These are phyloP conservation scores for Sphaceloma murrayae DNA, from an alignment of 2,329 filamentous ascomycete genomes.

Conservation along the genomic window DNA sequence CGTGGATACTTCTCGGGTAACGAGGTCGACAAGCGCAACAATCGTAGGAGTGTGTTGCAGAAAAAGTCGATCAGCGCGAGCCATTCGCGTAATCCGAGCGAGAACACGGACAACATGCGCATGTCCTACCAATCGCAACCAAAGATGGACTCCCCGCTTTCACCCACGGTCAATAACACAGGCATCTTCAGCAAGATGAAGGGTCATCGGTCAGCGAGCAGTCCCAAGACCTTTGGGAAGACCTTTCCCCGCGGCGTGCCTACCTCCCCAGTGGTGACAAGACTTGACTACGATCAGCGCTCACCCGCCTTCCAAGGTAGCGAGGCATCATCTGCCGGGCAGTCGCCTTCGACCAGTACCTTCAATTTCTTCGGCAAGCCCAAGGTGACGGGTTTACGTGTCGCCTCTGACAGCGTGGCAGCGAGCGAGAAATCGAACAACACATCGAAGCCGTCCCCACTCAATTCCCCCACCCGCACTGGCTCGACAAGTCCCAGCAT, in stretches of 20 bases:
- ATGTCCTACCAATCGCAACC: slow-evolving; percentile 68
- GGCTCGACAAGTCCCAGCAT: slow-evolving; percentile 60
- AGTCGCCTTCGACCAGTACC: slow-evolving; percentile 36
- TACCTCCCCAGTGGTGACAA: slow-evolving; percentile 46
- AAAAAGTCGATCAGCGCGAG: slow-evolving; percentile 49
- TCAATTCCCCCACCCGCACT: slow-evolving; percentile 60
- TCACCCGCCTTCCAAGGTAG: slow-evolving; percentile 30
- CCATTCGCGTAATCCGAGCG: slow-evolving; percentile 65
- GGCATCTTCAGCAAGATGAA: slow-evolving; percentile 44
- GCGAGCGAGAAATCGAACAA: slow-evolving; percentile 42
- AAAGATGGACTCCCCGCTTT: slow-evolving; percentile 36
- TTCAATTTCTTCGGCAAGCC: slow-evolving; percentile 32
- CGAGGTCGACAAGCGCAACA: slow-evolving; percentile 65
- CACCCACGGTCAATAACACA: slow-evolving; percentile 48
- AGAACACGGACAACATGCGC: slow-evolving; percentile 40
- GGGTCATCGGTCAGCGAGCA: slow-evolving; percentile 32
- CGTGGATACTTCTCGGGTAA: slow-evolving; percentile 89
- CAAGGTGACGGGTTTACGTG: slow-evolving; percentile 61
- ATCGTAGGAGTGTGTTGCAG: slow-evolving; percentile 58
- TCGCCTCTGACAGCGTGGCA: slow-evolving; percentile 66
- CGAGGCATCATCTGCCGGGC: slow-evolving; percentile 41
- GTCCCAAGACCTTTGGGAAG: slow-evolving; percentile 41
- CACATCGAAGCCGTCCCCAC: slow-evolving; percentile 40
- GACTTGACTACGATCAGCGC: slow-evolving; percentile 42
- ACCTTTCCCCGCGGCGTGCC: slow-evolving; percentile 24